phyloP scores from a whole-genome alignment of 352 stramenopile species.

The Globisporangium alternatum region DNA sequence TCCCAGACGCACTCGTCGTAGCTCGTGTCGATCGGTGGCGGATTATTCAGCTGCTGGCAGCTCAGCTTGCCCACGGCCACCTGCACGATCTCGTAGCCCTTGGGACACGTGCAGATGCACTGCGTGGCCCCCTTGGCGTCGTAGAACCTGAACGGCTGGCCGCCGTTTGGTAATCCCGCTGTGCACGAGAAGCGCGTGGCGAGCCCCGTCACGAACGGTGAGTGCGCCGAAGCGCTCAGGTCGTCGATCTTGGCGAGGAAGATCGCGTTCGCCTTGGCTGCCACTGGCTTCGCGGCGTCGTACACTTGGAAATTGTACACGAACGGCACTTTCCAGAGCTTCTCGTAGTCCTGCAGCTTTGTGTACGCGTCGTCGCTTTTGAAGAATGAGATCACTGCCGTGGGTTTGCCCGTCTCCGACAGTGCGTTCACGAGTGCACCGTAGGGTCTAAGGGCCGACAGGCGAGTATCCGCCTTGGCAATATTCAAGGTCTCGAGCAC shows the following conservation, averaged over 20 bases:
- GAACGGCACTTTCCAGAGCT: slow-evolving; percentile 2
- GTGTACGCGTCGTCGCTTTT: slow-evolving; percentile 10
- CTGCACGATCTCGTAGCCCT: slow-evolving; percentile 17
- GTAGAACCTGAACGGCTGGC: slow-evolving; percentile 12
- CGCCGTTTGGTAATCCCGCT: slow-evolving; percentile 14
- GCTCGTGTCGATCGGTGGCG: background rate
- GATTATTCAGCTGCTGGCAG: slow-evolving; percentile 10
- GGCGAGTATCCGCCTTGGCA: background rate
- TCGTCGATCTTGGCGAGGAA: slow-evolving; percentile 11
- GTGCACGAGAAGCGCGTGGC: slow-evolving; percentile 12
- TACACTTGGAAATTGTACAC: slow-evolving; percentile 19
- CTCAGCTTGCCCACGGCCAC: background rate
- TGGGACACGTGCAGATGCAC: slow-evolving; percentile 22
- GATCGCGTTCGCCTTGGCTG: slow-evolving; percentile 7
- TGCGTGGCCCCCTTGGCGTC: background rate
- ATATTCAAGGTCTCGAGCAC: background rate
- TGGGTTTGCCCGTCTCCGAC: background rate
- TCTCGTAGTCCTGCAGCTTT: slow-evolving; percentile 7
- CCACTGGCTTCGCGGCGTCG: background rate
- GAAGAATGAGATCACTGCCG: slow-evolving; percentile 8
- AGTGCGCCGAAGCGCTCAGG: background rate
- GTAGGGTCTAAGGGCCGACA: background rate
- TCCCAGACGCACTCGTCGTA: slow-evolving; percentile 19
- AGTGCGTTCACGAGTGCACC: background rate
- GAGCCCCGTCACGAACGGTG: background rate